These are phyloP conservation scores for Macaranga tanarius DNA, from an alignment of 441 rosid genomes.

Conservation along the genomic window DNA sequence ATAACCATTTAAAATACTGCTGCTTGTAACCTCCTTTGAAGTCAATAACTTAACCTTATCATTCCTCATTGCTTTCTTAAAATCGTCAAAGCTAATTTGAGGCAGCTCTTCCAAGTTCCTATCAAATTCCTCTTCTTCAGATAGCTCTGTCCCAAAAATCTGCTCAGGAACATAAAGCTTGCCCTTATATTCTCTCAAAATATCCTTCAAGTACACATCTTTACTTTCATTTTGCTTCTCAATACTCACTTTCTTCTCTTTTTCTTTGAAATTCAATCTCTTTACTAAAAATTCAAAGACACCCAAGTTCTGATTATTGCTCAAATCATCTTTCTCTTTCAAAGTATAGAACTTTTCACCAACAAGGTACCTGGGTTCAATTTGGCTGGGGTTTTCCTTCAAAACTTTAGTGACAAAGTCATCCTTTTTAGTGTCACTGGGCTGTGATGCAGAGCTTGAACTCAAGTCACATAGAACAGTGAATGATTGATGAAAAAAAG, in stretches of 20 bases:
- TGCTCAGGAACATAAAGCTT: slow-evolving; percentile 93
- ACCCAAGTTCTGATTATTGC: slow-evolving; percentile 41
- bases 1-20: slow-evolving; percentile 26
- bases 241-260: slow-evolving; percentile 29
- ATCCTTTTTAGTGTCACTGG: slow-evolving; percentile 41
- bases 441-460: slow-evolving; percentile 31
- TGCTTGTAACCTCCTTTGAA: slow-evolving; percentile 53
- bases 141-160: slow-evolving; percentile 61
- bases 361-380: slow-evolving; percentile 65
- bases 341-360: slow-evolving; percentile 58
- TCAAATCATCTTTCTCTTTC: slow-evolving; percentile 57
- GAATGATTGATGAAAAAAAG: slow-evolving; percentile 47
- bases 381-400: slow-evolving; percentile 89
- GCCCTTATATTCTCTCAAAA: slow-evolving; percentile 78
- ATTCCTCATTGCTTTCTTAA: slow-evolving; percentile 58
- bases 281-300: slow-evolving; percentile 42
- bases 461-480: slow-evolving; percentile 52
- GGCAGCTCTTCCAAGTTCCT: slow-evolving; percentile 63
- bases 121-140: slow-evolving; percentile 79
- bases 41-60: slow-evolving; percentile 75
- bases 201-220: slow-evolving; percentile 70
- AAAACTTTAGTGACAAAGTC: slow-evolving; percentile 79
- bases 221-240: slow-evolving; percentile 35
- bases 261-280: slow-evolving; percentile 44
- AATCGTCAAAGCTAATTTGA: slow-evolving; percentile 68